Conservation (phyloP, 1,284 basidiomycete genomes). For the Tylopilus sp. region DNA sequence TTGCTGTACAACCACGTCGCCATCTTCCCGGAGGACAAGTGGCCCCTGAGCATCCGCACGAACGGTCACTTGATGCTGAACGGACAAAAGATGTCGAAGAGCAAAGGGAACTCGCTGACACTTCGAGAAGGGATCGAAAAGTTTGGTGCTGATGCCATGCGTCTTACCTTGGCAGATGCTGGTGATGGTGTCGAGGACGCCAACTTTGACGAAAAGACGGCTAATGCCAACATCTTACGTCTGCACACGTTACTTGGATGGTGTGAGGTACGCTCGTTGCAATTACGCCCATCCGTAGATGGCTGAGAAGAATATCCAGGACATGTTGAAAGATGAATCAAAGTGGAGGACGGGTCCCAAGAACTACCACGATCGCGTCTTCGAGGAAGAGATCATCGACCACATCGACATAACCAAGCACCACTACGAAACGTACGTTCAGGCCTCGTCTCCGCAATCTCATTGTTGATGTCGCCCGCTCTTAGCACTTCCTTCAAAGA, state of each 20-base stretch:
- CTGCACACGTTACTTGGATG: constrained; percentile 93
- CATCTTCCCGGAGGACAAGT: constrained; percentile 94
- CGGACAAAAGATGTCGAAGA: constrained; percentile 99
- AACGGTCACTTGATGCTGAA: constrained; percentile 99
- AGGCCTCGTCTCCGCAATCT: constrained; percentile 6
- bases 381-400: constrained; percentile 93
- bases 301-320: constrained; percentile 56
- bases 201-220: constrained; percentile 99
- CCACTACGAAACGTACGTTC: constrained; percentile 82
- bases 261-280: constrained; percentile 78
- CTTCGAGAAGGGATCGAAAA: constrained; percentile 83
- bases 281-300: neutral
- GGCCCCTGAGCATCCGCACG: constrained; percentile 92
- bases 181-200: constrained; percentile 98
- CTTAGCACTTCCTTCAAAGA: constrained; percentile 94
- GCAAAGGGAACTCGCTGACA: constrained; percentile 91
- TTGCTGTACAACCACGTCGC: constrained; percentile 96
- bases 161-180: constrained; percentile 94
- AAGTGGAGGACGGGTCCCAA: constrained; percentile 79
- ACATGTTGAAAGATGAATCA: constrained; percentile 76
- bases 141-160: constrained; percentile 94
- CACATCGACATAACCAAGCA: constrained; percentile 84
- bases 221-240: constrained; percentile 97
- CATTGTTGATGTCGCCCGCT: neutral
- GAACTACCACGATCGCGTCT: constrained; percentile 87